Percentiles rank a stretch among this genome's conserved stretches.
These are phyloP conservation scores for Ogataea nonfermentans DNA, from an alignment of 805 yeast species.

Conservation along the genomic window DNA sequence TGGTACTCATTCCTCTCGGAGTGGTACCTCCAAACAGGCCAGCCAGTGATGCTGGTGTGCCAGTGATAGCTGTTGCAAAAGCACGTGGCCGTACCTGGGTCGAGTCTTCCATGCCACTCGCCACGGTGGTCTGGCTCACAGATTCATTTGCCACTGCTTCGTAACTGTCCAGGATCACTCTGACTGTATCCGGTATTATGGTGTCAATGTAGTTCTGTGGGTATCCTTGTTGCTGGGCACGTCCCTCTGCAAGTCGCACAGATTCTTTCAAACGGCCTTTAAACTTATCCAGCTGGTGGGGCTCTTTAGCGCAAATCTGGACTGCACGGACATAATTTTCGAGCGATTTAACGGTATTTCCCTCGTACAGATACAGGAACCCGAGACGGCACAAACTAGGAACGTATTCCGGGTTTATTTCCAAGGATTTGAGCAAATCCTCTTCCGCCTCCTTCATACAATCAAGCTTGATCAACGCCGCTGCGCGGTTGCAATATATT, in stretches of 20 bases:
- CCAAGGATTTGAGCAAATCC: conserved; percentile 35
- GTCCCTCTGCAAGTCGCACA: conserved; percentile 27
- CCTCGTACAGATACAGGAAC: conserved; percentile 35
- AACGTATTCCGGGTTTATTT: conserved; percentile 34
- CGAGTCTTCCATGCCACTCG: conserved; percentile 11
- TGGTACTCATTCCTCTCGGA: conserved; percentile 8
- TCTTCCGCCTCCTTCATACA: conserved; percentile 35
- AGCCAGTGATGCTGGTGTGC: conserved; percentile 18
- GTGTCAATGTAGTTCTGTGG: conserved; percentile 28
- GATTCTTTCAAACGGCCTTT: conserved; percentile 30
- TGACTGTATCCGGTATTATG: conserved; percentile 26
- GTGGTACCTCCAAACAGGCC: conserved; percentile 10
- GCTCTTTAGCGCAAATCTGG: conserved; percentile 17
- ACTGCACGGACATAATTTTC: conserved; percentile 38
- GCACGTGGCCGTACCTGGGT: conserved; percentile 17
- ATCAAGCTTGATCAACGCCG: conserved; percentile 37
- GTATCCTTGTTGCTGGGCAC: conserved; percentile 36
- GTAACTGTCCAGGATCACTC: conserved; percentile 24
- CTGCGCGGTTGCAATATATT: conserved; percentile 40
- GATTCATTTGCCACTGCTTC: conserved; percentile 8
- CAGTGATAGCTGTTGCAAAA: conserved; percentile 16
- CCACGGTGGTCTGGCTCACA: conserved; percentile 16
- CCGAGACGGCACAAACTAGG: conserved; percentile 41
- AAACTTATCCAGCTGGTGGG: conserved; percentile 24
- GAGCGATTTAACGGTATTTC: conserved; percentile 37